phyloP scores from a whole-genome alignment of 2,329 filamentous ascomycete species.

The Monosporascus sp. region DNA sequence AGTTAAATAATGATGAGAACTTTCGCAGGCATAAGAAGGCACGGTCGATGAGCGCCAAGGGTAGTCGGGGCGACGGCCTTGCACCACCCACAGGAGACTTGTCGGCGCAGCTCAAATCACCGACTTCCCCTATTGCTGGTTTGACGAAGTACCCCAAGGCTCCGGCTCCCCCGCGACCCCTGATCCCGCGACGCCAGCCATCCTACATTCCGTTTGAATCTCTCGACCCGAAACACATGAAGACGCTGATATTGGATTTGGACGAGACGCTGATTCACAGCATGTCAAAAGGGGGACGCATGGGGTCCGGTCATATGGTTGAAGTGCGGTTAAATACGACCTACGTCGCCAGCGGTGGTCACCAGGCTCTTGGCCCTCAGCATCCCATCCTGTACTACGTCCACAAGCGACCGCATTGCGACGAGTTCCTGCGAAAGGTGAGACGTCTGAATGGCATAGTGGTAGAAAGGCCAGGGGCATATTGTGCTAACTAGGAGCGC shows the following conservation, averaged over 20 bases:
- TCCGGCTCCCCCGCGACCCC: conserved; percentile 79
- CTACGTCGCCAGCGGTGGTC: conserved; percentile 60
- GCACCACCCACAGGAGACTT: conserved; percentile 41
- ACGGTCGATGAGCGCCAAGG: conserved; percentile 43
- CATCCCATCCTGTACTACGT: conserved; percentile 98
- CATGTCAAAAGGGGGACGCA: conserved; percentile 91
- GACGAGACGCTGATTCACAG: conserved; percentile 98
- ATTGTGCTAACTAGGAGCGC: conserved; percentile 14
- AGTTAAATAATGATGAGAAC: conserved; percentile 73
- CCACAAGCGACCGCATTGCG: conserved; percentile 93
- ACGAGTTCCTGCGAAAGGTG: conserved; percentile 87
- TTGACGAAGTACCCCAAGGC: conserved; percentile 88
- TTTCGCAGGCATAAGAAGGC: conserved; percentile 65
- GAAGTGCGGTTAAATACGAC: conserved; percentile 84
- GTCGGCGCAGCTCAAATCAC: conserved; percentile 85
- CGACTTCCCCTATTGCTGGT: conserved; percentile 72
- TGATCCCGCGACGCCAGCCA: conserved; percentile 83
- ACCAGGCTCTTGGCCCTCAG: conserved; percentile 68
- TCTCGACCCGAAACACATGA: conserved; percentile 59
- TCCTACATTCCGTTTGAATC: conserved; percentile 69
- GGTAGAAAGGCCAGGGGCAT: not conserved
- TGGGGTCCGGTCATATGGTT: conserved; percentile 97
- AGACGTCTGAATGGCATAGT: conserved; percentile 16
- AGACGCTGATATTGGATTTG: conserved; percentile 91
- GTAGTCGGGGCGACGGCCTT: conserved; percentile 26